Base-by-base conservation (phyloP, 805 yeast genomes). In the Phaffomyces opuntiae region DNA sequence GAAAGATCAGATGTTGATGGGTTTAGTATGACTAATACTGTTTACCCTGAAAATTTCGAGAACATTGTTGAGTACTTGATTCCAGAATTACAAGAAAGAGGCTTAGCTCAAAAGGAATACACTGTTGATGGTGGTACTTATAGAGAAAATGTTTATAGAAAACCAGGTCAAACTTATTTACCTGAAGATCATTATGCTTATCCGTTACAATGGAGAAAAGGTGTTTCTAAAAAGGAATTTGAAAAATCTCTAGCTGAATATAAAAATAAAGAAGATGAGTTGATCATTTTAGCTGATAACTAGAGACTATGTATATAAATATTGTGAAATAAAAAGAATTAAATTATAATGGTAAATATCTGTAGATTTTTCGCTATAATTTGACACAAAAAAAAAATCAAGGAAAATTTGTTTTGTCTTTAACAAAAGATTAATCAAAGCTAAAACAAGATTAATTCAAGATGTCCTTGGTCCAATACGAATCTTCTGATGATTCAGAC, bases 1-100 rank as follows among this genome's bases (percentile, higher is more conserved):
- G 70, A 68, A 19, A 55, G 60, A 17, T 61, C 70, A 5, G 69
- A 61, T 39, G 64, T 70, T 19, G 75, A 71, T 49, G 75, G 75
- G 1, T 71, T 71, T 53, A 70, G 70, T 46, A 59, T 70, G 43
- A 65, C 70, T 1, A 66, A 71, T 48, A 63, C 70, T 11, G 53
- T 66, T n/a, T 48, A 59, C 12, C 74, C 75, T 16, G 69, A 65
- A 11, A 54, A 67, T 8, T 69, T 65, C 47, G 68, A 67, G 47
- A 72, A 69, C 13, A 52, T 69, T n/a, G 67, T 68, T 26, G 65
- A 69, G 17, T 47, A 52, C 26, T 53, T 69, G 37, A 51, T 68
- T 29, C 73, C 73, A 9, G 72, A 61, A 39, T 57, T 68, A 39
- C 61, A 63, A 48, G 50, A 48, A 16, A 57, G 68, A 39, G 70